Evolutionary conservation across 2,329 filamentous ascomycete species (phyloP).

Genomic region (Nakataea oryzae): DNA sequence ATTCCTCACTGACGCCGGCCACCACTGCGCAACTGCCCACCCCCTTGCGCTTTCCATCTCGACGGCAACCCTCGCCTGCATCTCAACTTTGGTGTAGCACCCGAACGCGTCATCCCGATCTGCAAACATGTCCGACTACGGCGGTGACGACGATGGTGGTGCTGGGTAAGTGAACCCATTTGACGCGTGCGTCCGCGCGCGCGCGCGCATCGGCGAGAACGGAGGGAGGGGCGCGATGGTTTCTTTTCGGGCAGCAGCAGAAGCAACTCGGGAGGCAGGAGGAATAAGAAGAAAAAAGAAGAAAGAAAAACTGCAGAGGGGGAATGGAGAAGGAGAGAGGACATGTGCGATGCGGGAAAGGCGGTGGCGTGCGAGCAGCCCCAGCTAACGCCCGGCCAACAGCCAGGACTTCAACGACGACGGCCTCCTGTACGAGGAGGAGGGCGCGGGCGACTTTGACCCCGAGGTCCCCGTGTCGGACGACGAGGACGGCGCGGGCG

Average conservation of each 20-base stretch:
- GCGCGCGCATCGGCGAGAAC: no score
- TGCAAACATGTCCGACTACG: conserved; percentile 62
- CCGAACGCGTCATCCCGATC: not conserved
- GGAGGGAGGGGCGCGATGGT: not conserved
- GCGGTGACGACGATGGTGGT: conserved; percentile 51
- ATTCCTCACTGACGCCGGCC: not conserved
- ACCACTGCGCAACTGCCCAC: not conserved
- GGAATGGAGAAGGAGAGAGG: conserved; percentile 5
- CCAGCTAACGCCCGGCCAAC: not conserved
- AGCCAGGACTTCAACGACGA: not conserved
- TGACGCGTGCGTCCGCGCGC: not conserved
- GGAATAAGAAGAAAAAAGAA: not conserved
- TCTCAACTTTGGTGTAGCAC: not conserved
- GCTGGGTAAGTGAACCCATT: conserved; percentile 36
- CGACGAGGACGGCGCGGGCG: conserved; percentile 38
- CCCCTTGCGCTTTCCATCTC: not conserved
- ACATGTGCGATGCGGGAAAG: conserved; percentile 1
- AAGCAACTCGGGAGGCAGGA: no score
- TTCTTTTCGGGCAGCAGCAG: not conserved
- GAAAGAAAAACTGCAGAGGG: not conserved
- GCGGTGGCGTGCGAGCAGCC: not conserved
- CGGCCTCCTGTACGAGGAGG: conserved; percentile 58
- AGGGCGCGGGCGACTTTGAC: conserved; percentile 52
- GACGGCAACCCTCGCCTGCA: not conserved
- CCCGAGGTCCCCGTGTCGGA: conserved; percentile 43